Evolutionary conservation across 345 rosid species (phyloP).

Genomic region (Eucalyptus sp.): DNA sequence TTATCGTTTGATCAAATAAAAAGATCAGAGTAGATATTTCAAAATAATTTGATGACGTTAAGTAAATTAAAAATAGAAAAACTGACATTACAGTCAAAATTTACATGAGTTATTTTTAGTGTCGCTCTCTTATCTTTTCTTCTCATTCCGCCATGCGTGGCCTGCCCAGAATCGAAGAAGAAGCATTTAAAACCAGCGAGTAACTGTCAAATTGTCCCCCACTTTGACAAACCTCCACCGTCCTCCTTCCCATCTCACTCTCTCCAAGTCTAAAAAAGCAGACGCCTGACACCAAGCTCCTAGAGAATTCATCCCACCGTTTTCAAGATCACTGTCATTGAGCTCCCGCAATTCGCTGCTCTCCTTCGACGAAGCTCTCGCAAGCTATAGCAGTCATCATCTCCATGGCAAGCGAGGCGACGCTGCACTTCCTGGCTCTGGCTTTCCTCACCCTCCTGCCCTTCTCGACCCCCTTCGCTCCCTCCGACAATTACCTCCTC

Average conservation of each 20-base stretch:
- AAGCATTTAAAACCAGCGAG: neutral
- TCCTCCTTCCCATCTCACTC: neutral
- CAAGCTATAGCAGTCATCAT: neutral
- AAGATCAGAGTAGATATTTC: neutral
- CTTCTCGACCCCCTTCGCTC: conserved; percentile 35
- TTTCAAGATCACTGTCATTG: neutral
- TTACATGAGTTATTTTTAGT: neutral
- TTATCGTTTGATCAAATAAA: neutral
- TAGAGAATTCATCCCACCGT: neutral
- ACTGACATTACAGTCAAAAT: neutral
- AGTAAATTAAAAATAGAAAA: neutral
- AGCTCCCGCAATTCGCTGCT: neutral
- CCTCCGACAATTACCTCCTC: conserved; percentile 68
- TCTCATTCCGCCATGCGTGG: neutral
- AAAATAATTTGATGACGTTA: neutral
- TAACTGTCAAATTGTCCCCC: neutral
- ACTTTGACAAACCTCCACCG: neutral
- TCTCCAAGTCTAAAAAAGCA: neutral
- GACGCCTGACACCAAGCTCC: neutral
- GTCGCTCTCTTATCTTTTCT: neutral
- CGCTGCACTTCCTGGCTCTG: conserved; percentile 11
- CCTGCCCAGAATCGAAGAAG: neutral
- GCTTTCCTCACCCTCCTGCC: conserved; percentile 5
- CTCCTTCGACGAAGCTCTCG: neutral
- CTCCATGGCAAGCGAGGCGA: neutral